Evolutionary conservation across 2,329 filamentous ascomycete genomes (phyloP).

Genomic region (Monosporascus sp.): DNA sequence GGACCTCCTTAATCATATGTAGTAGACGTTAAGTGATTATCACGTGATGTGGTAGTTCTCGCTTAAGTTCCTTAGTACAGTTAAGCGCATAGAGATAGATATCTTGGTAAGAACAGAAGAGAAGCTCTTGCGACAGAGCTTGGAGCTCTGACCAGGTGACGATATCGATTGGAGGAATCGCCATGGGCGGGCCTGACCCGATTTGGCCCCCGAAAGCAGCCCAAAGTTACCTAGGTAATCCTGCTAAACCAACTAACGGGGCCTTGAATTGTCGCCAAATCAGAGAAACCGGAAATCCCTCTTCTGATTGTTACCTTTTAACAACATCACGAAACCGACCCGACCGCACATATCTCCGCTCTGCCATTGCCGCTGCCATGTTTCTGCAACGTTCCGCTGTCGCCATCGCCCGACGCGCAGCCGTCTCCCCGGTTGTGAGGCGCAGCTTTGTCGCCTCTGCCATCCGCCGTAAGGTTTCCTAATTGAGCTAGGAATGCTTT

Average conservation of each 20-base stretch:
- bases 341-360: conserved; percentile 1
- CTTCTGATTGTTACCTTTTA: conserved; percentile 21
- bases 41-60: too few relatives aligned
- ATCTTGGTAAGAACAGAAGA: too few relatives aligned
- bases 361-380: conserved; percentile 39
- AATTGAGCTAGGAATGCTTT: not conserved
- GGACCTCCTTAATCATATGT: too few relatives aligned
- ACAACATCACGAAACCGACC: conserved; percentile 18
- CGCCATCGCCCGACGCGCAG: conserved; percentile 55
- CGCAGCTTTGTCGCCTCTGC: conserved; percentile 57
- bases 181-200: not conserved
- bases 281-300: conserved; percentile 46
- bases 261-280: conserved; percentile 27
- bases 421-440: conserved; percentile 45
- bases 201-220: not conserved
- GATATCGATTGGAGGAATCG: too few relatives aligned
- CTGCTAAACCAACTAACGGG: not conserved
- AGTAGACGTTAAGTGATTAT: too few relatives aligned
- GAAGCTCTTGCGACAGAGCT: too few relatives aligned
- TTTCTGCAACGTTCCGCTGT: conserved; percentile 60
- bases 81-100: too few relatives aligned
- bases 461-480: conserved; percentile 49
- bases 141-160: too few relatives aligned
- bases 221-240: not conserved
- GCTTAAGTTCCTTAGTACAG: too few relatives aligned